Evolutionary conservation across 495 filamentous ascomycete genomes (phyloP).

Genomic region (Copromyces sp.): DNA sequence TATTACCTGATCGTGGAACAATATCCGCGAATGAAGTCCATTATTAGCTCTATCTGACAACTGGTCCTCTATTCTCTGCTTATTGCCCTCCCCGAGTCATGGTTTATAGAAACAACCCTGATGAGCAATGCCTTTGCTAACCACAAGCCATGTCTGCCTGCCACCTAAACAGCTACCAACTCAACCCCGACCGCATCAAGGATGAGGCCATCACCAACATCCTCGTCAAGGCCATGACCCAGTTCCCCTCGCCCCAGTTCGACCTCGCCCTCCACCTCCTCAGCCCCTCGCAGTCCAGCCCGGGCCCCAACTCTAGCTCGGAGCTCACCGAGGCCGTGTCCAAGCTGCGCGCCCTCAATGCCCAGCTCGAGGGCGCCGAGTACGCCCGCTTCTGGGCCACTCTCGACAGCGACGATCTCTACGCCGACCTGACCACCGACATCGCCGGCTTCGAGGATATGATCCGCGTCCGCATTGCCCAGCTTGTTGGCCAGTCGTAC

Average conservation of each 20-base stretch:
- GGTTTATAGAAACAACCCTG: not conserved
- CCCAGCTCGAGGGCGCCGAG: conserved; percentile 72
- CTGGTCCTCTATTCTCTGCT: conserved; percentile 8
- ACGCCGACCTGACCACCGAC: conserved; percentile 89
- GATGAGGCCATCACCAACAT: conserved; percentile 96
- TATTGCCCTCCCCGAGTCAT: not conserved
- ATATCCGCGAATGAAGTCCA: conserved; percentile 36
- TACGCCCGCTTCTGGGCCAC: conserved; percentile 91
- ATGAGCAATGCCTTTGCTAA: not conserved
- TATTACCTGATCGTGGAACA: conserved; percentile 82
- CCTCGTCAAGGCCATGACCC: conserved; percentile 93
- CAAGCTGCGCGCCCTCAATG: conserved; percentile 76
- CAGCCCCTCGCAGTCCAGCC: conserved; percentile 34
- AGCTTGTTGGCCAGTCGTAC: conserved; percentile 78
- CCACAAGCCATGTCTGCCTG: conserved; percentile 1
- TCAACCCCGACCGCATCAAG: conserved; percentile 96
- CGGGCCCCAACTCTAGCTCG: conserved; percentile 33
- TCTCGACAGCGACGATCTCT: conserved; percentile 87
- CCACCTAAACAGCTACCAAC: conserved; percentile 72
- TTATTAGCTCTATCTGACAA: conserved; percentile 58
- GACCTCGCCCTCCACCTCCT: conserved; percentile 87
- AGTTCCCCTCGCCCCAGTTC: conserved; percentile 96
- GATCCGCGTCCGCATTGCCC: conserved; percentile 83
- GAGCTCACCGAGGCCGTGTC: conserved; percentile 76
- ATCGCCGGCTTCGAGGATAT: conserved; percentile 95